Evolutionary conservation across 495 filamentous ascomycete species (phyloP), one percentile per base, ranked within the genome.

Genomic region (Aspergillus bertholletiae): DNA sequence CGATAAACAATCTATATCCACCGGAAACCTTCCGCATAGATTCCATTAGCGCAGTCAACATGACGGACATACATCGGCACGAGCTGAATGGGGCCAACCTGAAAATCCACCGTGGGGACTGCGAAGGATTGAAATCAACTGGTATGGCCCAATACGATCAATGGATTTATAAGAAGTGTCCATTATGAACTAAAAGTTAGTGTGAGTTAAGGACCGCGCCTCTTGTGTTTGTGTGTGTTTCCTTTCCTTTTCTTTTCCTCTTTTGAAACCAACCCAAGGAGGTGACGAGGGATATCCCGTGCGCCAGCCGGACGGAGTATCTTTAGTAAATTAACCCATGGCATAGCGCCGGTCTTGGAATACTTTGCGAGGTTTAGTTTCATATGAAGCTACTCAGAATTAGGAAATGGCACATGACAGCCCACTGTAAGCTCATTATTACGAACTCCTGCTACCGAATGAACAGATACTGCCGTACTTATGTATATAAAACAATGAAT

Each of bases 131-230:
- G 5, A 17, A 37, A 43, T 43, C 39, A 17, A 43, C 18, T 18
- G 39, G 26, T 7, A 18, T 43, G 13, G n/a, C 39, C 39, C 18
- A 43, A 22, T 43, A 21, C n/a, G 34, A 13, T 37, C 11, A 12
- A 37, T 37, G 5, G 34, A 13, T 37, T 37, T 17, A 37, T 15
- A 37, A 17, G 11, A 17, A 13, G n/a, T n/a, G n/a, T n/a, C n/a
- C 11, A 37, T 7, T 15, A 37, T 3, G n/a, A 13, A 37, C 12
- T 35, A 17, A 22, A 32, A 35, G 22, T 49, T 49, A 49, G 46
- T 30, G 51, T 46, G 51, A 53, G 40, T 8, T 8, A 5, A 8
- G 26, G 26, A 44, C 37, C 40, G 51, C 40, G 51, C 51, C 51
- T 53, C 51, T 46, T 41, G n/a, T n/a, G n/a, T n/a, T n/a, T n/a